A percentile compares a stretch with the other conserved stretches of the same genome.
These are phyloP conservation scores for Nevesoporus exiguus DNA, from an alignment of 768 basidiomycete species.

Conservation along the genomic window DNA sequence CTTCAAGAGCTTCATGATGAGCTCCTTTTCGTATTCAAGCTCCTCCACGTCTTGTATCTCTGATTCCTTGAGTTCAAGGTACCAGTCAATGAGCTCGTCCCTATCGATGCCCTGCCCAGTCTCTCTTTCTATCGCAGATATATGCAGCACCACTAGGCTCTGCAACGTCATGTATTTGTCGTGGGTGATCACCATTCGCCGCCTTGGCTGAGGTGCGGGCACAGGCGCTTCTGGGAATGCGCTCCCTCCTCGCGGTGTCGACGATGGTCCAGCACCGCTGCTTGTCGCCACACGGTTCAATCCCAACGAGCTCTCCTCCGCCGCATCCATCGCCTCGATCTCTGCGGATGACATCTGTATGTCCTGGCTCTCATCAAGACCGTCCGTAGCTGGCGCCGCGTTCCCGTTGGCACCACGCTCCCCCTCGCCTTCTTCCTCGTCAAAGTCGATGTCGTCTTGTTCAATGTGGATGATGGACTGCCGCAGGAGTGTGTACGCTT, in stretches of 20 bases:
- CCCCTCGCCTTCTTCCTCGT: conserved; percentile 77
- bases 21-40: conserved; percentile 85
- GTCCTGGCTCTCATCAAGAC: conserved; percentile 52
- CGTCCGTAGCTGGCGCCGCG: conserved; percentile 33
- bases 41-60: conserved; percentile 83
- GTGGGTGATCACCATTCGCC: conserved; percentile 90
- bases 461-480: conserved; percentile 99
- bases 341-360: conserved; percentile 64
- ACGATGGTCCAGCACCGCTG: conserved; percentile 30
- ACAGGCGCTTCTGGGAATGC: conserved; percentile 29
- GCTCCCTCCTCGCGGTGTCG: conserved; percentile 32
- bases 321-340: conserved; percentile 49
- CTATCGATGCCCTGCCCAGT: conserved; percentile 76
- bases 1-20: conserved; percentile 83
- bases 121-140: conserved; percentile 72
- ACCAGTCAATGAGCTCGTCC: conserved; percentile 96
- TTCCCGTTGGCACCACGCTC: conserved; percentile 43
- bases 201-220: conserved; percentile 48
- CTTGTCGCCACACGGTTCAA: conserved; percentile 37
- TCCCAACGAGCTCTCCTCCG: conserved; percentile 47
- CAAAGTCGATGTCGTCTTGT: conserved; percentile 97
- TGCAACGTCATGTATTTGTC: conserved; percentile 92
- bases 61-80: conserved; percentile 83
- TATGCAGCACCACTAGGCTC: conserved; percentile 80
- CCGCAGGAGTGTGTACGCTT: conserved; percentile 89